Base-by-base conservation (phyloP, 2,329 filamentous ascomycete species). In the Mariannaea elegans region DNA sequence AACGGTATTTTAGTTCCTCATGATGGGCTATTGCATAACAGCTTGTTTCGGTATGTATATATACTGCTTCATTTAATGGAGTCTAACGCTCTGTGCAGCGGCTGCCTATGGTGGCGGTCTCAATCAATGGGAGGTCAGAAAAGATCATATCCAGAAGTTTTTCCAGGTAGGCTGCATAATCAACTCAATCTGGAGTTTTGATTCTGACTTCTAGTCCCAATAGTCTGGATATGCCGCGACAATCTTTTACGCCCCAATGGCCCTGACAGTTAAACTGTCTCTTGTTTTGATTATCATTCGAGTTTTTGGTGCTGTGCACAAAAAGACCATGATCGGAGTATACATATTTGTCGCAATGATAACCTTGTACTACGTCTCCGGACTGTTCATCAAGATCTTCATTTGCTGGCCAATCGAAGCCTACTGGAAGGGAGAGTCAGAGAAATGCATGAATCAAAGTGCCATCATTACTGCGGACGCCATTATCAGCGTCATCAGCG, bases 231-330 rank as follows among this genome's bases (percentile, higher is more conserved):
- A 81, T 52, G 76, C 77, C 9, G 77, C 76, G 5, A 79, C 78
- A 18, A 73, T 81, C 52, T 75, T 81, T 64, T 81, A 81, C 63
- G 77, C 77, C 1, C 79, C 79, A 14, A 80, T 78, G 66, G 76
- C 80, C 13, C 72, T 76, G 42, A 68, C 75, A 8, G 78, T 78
- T n/a, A 81, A 81, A 53, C 75, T 79, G n/a, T 67, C 73, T 16
- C 74, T 81, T 3, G 73, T 81, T 3, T 71, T 77, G 61, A 79
- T 81, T 52, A 78, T 80, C 56, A 73, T 73, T 7, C 72, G 79
- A 14, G 77, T 81, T 7, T 81, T 81, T 63, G 75, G 73, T 7
- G 65, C 73, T 1, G 71, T 76, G 3, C 77, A 79, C 59, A 74
- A 71, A 34, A 78, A 78, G 64, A 74, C 73, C 4, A 68, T 76